Conservation (phyloP, 108 stramenopile genomes). For the Cyclostephanos tholiformis region DNA sequence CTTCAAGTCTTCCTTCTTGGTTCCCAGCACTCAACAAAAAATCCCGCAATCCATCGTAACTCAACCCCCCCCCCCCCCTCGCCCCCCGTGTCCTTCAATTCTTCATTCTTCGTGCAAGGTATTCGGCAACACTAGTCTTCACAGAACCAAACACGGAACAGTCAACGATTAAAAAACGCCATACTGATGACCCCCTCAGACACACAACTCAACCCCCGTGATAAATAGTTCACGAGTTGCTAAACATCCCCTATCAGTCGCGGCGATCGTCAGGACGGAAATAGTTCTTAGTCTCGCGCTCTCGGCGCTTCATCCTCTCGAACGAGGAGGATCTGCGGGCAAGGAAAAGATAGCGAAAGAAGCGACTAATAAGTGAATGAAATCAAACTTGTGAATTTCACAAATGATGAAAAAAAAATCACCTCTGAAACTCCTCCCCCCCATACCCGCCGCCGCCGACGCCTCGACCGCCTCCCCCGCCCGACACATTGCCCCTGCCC, state of each 20-base stretch:
- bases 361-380: not conserved
- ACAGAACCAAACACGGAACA: not conserved
- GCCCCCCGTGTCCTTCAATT: not conserved
- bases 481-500: constrained; percentile 15
- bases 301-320: constrained; percentile 72
- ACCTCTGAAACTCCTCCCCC: constrained; percentile 50
- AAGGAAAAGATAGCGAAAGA: not conserved
- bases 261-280: constrained; percentile 43
- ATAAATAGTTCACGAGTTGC: too few species aligned
- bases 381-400: not conserved
- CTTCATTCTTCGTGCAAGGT: constrained; percentile 6
- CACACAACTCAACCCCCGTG: not conserved
- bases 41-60: not conserved
- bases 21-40: constrained; percentile 8
- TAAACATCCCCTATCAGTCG: not conserved
- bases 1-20: constrained; percentile 27
- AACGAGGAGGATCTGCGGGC: constrained; percentile 74
- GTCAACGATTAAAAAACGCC: constrained; percentile 13
- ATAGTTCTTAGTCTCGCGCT: constrained; percentile 57
- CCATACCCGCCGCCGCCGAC: not conserved
- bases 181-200: not conserved
- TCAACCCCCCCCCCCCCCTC: not conserved
- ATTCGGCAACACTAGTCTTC: not conserved
- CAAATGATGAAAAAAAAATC: not conserved
- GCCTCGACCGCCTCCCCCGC: constrained; percentile 13